Percentiles rank a stretch among this genome's conserved stretches.
These are phyloP conservation scores for Xylariaceae sp. DNA, from an alignment of 2,329 filamentous ascomycete species.

Conservation along the genomic window DNA sequence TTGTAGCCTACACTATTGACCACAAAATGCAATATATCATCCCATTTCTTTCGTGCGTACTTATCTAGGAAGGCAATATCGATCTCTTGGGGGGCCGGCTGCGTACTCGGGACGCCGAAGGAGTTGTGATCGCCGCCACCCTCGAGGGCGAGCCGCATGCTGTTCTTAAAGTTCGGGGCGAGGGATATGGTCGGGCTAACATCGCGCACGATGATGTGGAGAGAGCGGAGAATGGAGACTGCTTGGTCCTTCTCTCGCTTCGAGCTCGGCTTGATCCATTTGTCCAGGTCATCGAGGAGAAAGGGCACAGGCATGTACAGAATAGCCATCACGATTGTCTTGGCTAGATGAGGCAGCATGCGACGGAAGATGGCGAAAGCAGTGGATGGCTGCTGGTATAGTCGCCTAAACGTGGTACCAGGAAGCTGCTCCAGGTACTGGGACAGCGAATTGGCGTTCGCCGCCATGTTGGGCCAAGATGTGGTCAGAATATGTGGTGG, in stretches of 20 bases:
- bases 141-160: conserved; percentile 80
- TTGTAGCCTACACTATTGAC: conserved; percentile 67
- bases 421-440: conserved; percentile 92
- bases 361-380: conserved; percentile 93
- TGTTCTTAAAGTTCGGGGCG: conserved; percentile 76
- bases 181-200: conserved; percentile 69
- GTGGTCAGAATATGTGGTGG: too few species aligned
- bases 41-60: conserved; percentile 87
- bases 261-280: conserved; percentile 70
- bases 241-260: conserved; percentile 76
- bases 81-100: conserved; percentile 58
- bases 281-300: conserved; percentile 73
- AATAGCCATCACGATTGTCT: conserved; percentile 92
- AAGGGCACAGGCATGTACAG: conserved; percentile 85
- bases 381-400: conserved; percentile 95
- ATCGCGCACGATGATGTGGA: conserved; percentile 81
- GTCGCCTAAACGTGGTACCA: conserved; percentile 80
- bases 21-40: conserved; percentile 92
- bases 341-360: conserved; percentile 95
- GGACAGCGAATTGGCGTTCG: conserved; percentile 49
- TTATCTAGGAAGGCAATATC: conserved; percentile 72
- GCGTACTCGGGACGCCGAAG: conserved; percentile 79
- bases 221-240: conserved; percentile 71
- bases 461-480: conserved; percentile 21
- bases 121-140: conserved; percentile 81